Evolutionary conservation across 2,329 filamentous ascomycete genomes (phyloP).

Genomic region (Paraconiothyrium brasiliense): DNA sequence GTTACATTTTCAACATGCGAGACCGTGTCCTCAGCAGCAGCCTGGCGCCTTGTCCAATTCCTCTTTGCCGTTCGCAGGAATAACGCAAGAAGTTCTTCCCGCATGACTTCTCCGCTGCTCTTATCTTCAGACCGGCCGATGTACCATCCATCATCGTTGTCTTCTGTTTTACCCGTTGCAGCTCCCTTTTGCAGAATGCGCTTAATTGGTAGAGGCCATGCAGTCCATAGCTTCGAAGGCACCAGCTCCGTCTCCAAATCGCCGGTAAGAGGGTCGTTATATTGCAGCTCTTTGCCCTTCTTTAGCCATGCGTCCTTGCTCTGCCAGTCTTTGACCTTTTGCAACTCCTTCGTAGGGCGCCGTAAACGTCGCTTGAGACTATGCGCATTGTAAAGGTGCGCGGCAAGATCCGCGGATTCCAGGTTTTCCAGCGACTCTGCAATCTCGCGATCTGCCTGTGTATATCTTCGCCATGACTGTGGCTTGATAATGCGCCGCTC

Average conservation of each 20-base stretch:
- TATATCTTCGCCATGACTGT: slow-evolving; percentile 73
- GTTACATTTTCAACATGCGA: not conserved
- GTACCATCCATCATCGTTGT: slow-evolving; percentile 63
- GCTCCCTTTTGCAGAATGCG: slow-evolving; percentile 69
- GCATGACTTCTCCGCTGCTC: slow-evolving; percentile 69
- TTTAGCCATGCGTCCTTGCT: slow-evolving; percentile 54
- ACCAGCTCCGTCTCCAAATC: slow-evolving; percentile 49
- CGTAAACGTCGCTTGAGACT: slow-evolving; percentile 67
- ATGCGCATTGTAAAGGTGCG: slow-evolving; percentile 83
- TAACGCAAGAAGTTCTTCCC: slow-evolving; percentile 74
- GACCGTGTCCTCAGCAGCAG: slow-evolving; percentile 40
- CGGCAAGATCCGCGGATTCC: slow-evolving; percentile 71
- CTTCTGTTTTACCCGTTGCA: slow-evolving; percentile 42
- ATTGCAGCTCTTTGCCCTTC: slow-evolving; percentile 37
- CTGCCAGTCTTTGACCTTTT: slow-evolving; percentile 43
- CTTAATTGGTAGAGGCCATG: slow-evolving; percentile 78
- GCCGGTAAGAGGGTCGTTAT: slow-evolving; percentile 33
- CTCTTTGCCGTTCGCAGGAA: slow-evolving; percentile 75
- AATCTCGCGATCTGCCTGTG: slow-evolving; percentile 69
- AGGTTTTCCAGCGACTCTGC: slow-evolving; percentile 70
- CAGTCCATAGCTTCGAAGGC: slow-evolving; percentile 74
- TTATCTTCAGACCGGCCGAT: slow-evolving; percentile 55
- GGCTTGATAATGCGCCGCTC: slow-evolving; percentile 59
- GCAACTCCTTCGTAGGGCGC: slow-evolving; percentile 25
- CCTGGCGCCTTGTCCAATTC: slow-evolving; percentile 57